phyloP scores from a whole-genome alignment of 805 yeast species.

The Metschnikowia gruessii region DNA sequence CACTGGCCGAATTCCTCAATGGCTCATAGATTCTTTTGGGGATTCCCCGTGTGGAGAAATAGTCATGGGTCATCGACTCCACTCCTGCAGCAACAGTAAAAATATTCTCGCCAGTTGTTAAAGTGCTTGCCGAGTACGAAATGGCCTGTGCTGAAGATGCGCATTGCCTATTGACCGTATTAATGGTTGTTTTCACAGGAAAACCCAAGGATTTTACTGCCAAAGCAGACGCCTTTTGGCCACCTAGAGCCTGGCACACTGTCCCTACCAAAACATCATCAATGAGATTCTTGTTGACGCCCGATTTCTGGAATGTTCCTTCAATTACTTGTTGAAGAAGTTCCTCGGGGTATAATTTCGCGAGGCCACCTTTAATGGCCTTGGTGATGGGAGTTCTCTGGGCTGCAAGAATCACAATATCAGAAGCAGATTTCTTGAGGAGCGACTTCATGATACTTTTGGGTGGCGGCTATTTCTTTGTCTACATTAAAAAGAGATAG shows the following conservation, averaged over 20 bases:
- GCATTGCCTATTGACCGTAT: constrained; percentile 38
- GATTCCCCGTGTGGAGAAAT: constrained; percentile 39
- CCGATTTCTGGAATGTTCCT: constrained; percentile 26
- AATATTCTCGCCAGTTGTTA: constrained; percentile 29
- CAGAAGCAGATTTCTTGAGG: constrained; percentile 26
- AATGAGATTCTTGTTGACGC: constrained; percentile 24
- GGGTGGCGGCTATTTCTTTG: too few species aligned
- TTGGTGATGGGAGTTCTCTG: constrained; percentile 36
- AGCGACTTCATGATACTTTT: background rate
- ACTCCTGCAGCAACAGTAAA: constrained; percentile 42
- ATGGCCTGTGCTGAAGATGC: constrained; percentile 41
- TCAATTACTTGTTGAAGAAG: constrained; percentile 29
- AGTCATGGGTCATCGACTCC: constrained; percentile 42
- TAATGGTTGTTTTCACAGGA: constrained; percentile 33
- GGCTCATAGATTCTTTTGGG: constrained; percentile 30
- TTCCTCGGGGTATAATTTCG: constrained; percentile 36
- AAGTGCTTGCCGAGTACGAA: constrained; percentile 30
- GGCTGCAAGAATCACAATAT: constrained; percentile 37
- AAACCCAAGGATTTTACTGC: constrained; percentile 35
- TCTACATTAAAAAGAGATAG: too few species aligned
- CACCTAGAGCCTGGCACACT: constrained; percentile 37
- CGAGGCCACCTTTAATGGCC: constrained; percentile 36
- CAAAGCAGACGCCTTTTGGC: constrained; percentile 37
- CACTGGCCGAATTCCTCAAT: constrained; percentile 16
- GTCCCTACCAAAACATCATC: constrained; percentile 39